Base-by-base conservation (phyloP, 306 rosid species). In the Cucurbita ficifolia region DNA sequence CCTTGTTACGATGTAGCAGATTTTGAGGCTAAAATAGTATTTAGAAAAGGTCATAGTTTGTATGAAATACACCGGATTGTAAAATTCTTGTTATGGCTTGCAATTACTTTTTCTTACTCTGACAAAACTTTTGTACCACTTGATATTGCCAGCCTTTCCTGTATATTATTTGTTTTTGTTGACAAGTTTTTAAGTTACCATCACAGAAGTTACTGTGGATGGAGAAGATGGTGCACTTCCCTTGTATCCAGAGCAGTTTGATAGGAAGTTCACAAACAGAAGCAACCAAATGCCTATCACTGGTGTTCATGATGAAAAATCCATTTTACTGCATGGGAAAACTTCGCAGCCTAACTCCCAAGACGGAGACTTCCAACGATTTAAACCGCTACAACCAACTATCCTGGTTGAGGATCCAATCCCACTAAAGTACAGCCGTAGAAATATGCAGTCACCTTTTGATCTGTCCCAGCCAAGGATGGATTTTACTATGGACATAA, bases 231-330 rank as follows among this genome's bases (percentile, higher is more conserved):
- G 55, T 75, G 84, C 78, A 53, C 76, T 81, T 73, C 79, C 85
- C 74, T 55, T 38, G 69, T 61, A 76, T 86, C 79, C 85, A 81
- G 85, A 88, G 63, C 89, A 64, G 67, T 77, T 75, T 53, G 88
- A 86, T 76, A 87, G 78, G 77, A 90, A 77, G 79, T 55, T 45
- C 80, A 53, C 81, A 50, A 88, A 84, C 46, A 85, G 81, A 77
- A 83, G 77, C 79, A 83, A 81, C 82, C 71, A 67, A 60, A 75
- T 79, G 67, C 79, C 77, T 42, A 57, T 76, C 71, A 62, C 88
- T 49, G 88, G 79, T 80, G 89, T 83, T 10, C 63, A 24, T 74
- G 83, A 81, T 72, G 89, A 78, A 77, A 70, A 65, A 71, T 79
- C 87, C 61, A 79, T 52, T 18, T 61, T 76, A 36, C 75, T 59